Base-by-base conservation (phyloP, 306 rosid species). In the Begonia fuchsioides region DNA sequence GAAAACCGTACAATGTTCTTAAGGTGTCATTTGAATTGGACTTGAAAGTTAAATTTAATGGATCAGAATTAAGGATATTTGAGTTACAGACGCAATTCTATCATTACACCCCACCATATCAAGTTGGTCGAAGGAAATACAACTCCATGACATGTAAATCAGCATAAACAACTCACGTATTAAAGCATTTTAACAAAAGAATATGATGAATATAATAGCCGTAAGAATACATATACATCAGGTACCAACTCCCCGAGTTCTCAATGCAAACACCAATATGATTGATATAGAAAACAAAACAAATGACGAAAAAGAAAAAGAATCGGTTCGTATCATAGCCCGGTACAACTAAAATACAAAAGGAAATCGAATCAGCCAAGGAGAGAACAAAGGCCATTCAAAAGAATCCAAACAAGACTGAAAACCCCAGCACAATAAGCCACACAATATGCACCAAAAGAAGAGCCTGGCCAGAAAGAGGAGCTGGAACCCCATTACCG, bases 391-490 rank as follows among this genome's bases (percentile, higher is more conserved):
- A 39, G 50, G 15, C n/a, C 38, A 47, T 58, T 73, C 74, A 87
- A 49, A 83, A 80, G 47, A 84, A 68, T 2, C 97, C 95, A 43
- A 84, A 76, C 53, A 88, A 50, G 1, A 88, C 90, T 0, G 93
- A 78, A 43, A 88, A 71, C 1, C 71, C 95, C 2, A 88, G 75
- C 35, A 84, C 75, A 53, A 88, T 74, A 18, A 81, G 79, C 96
- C 96, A 88, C 6, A 84, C 77, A 43, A 83, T 81, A 56, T 88
- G 97, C 11, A 88, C 76, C 17, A 88, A 64, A 43, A 88, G 95
- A 26, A 88, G 72, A 1, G 97, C 95, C 63, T 88, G 97, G 20
- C 80, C 95, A 1, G 90, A 78, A 17, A 88, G 70, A 67, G 93
- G 72, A 5, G 67, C 78, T 0, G 93, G 68, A 12, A 77, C 83